Evolutionary conservation across 352 stramenopile species (phyloP), one percentile per base, ranked within the genome.

Genomic region (Globisporangium solare): DNA sequence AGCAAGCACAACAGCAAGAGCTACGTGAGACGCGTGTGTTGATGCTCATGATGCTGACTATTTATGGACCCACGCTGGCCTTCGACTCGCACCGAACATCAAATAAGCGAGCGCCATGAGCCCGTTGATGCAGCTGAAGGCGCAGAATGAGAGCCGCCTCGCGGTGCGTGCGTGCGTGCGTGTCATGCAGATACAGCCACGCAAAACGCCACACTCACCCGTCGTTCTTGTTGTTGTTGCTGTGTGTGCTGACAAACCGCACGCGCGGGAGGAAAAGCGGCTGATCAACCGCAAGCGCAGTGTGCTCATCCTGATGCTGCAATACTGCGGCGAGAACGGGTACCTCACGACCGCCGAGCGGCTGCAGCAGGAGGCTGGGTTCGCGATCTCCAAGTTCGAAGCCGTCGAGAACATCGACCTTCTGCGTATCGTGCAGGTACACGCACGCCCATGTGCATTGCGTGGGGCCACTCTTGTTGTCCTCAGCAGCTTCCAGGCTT

Each of bases 371-470:
- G 88, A 97, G 51, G 83, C 83, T 32, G 87, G 87, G 22, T 69
- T 91, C 4, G 74, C 81, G 41, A 76, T 96, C 31, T 86, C 76
- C 53, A 95, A 95, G 62, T 97, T 96, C 51, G 85, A 97, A 58
- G 80, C 95, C 18, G 90, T 94, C 17, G 92, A 98, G 62, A 98
- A 98, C 65, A 76, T 98, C 39, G 89, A 97, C 61, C 66, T 98
- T 35, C 54, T 92, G 41, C 73, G 83, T 3, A 93, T 94, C 39
- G 68, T 94, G 14, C 84, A 92, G 68, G 79, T 89, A n/a, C 3
- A n/a, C n/a, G n/a, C n/a, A n/a, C n/a, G n/a, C n/a, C n/a, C n/a
- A n/a, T n/a, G n/a, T n/a, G n/a, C n/a, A n/a, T n/a, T n/a, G n/a
- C n/a, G n/a, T n/a, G n/a, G n/a, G n/a, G n/a, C n/a, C n/a, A n/a